phyloP scores from a whole-genome alignment of 2,329 filamentous ascomycete species.

The Cladosporium phlei region DNA sequence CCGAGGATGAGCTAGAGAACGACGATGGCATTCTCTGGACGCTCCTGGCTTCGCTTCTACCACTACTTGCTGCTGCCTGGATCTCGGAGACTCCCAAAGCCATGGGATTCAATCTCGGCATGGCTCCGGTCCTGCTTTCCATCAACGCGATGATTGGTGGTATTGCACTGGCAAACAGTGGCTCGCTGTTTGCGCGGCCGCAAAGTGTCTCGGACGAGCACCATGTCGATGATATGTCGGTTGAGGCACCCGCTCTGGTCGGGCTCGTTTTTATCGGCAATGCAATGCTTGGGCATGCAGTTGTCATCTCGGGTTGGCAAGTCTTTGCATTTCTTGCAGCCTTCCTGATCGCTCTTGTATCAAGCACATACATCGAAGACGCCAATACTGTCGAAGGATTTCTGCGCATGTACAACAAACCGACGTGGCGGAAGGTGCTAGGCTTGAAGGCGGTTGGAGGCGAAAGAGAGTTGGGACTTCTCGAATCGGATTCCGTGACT shows the following conservation, averaged over 20 bases:
- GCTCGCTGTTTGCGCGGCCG: slow-evolving; percentile 2
- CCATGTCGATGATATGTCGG: neutral
- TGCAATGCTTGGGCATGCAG: neutral
- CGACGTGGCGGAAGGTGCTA: slow-evolving; percentile 5
- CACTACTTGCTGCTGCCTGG: neutral
- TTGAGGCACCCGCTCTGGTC: slow-evolving; percentile 2
- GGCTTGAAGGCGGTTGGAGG: neutral
- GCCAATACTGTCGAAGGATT: neutral
- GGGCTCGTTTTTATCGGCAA: slow-evolving; percentile 1
- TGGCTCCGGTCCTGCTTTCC: neutral
- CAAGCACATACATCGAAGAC: slow-evolving; percentile 2
- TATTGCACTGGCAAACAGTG: slow-evolving; percentile 1
- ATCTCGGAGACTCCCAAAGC: slow-evolving; percentile 1
- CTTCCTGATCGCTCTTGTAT: neutral
- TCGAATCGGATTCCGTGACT: neutral
- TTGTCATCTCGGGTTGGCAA: slow-evolving; percentile 7
- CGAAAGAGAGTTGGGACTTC: neutral
- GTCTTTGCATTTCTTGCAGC: slow-evolving; percentile 2
- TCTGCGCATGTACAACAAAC: neutral
- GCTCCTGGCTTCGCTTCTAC: neutral
- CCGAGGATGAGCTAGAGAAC: neutral
- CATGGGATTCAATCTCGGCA: slow-evolving; percentile 2
- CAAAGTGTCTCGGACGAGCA: neutral
- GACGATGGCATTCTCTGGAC: neutral
- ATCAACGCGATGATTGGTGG: slow-evolving; percentile 5